Evolutionary conservation across 177 flowering plant genomes (phyloP).

Genomic region (Vitis hybrid): DNA sequence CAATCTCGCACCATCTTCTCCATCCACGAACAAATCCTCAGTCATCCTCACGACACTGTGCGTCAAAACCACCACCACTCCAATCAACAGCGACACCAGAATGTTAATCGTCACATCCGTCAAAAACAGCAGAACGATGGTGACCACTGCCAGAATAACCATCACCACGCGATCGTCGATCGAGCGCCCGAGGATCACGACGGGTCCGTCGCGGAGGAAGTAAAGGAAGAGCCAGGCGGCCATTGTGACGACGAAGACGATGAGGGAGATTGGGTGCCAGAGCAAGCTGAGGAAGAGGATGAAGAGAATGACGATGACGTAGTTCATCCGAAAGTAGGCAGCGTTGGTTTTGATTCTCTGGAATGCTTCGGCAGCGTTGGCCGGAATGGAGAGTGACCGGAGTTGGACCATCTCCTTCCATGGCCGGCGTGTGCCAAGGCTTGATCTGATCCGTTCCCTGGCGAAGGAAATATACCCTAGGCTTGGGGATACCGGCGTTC

Average conservation of each 20-base stretch:
- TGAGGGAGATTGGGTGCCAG: constrained; percentile 53
- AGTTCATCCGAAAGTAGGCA: constrained; percentile 45
- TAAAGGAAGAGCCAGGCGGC: constrained; percentile 53
- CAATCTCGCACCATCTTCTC: constrained; percentile 19
- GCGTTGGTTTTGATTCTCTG: constrained; percentile 31
- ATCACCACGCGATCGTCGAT: constrained; percentile 43
- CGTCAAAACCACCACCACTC: constrained; percentile 25
- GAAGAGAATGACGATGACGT: constrained; percentile 34
- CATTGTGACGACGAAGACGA: constrained; percentile 44
- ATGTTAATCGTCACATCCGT: constrained; percentile 42
- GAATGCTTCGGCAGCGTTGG: constrained; percentile 16
- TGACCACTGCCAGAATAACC: constrained; percentile 25
- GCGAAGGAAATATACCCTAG: constrained; percentile 30
- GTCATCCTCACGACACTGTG: constrained; percentile 44
- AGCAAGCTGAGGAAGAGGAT: constrained; percentile 50
- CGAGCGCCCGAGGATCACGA: constrained; percentile 23
- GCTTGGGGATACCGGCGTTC: constrained; percentile 13
- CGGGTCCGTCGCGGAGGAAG: constrained; percentile 49
- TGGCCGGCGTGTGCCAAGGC: constrained; percentile 38
- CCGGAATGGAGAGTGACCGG: constrained; percentile 33
- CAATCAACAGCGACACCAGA: constrained; percentile 30
- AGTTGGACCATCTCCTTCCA: constrained; percentile 43
- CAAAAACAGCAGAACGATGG: constrained; percentile 36
- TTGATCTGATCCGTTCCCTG: constrained; percentile 33
- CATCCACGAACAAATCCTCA: constrained; percentile 41